Base-by-base conservation (phyloP, 176 grass and related monocot genomes). In the Juncus effusus region DNA sequence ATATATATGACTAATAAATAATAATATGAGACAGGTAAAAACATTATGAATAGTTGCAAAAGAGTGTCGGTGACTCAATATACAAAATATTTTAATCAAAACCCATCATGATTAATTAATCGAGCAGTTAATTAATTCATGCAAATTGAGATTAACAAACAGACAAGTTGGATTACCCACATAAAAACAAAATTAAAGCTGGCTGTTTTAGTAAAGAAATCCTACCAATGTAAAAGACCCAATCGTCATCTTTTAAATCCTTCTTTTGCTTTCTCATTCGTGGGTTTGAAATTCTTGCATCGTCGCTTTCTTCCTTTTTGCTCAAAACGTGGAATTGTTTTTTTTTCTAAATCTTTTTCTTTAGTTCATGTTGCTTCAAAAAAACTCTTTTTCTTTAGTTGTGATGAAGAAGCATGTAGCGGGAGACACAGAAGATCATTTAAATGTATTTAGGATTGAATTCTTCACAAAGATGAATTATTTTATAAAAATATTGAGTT, bases 151-250 rank as follows among this genome's bases (percentile, higher is more conserved):
- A 64, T 15, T 65, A 65, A 53, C 19, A 49, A 62, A 38, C 59
- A 60, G 13, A 10, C 42, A 3, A 51, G 75, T 69, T 78, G 55
- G 75, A 54, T 70, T 47, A 67, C 28, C 52, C 62, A 70, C 42
- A 77, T 35, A 53, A 16, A 78, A 70, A 70, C 62, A 62, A 70
- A 57, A 60, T 60, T 54, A 76, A 76, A 65, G 62, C 61, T 19
- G 53, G 63, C 64, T 51, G 60, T 60, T 60, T 28, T 40, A 60
- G 64, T 70, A 68, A 78, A 70, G 56, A 70, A 62, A 59, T 69
- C 55, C 19, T 68, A 78, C 62, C 75, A 78, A 78, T 69, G 62
- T 9, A 57, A 36, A 77, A 61, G 74, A 76, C 74, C 75, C 64
- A 45, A 47, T 47, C 44, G 4, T 9, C 44, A 47, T 47, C 1